Base-by-base conservation (phyloP, 345 rosid genomes). In the Populus euphratica region DNA sequence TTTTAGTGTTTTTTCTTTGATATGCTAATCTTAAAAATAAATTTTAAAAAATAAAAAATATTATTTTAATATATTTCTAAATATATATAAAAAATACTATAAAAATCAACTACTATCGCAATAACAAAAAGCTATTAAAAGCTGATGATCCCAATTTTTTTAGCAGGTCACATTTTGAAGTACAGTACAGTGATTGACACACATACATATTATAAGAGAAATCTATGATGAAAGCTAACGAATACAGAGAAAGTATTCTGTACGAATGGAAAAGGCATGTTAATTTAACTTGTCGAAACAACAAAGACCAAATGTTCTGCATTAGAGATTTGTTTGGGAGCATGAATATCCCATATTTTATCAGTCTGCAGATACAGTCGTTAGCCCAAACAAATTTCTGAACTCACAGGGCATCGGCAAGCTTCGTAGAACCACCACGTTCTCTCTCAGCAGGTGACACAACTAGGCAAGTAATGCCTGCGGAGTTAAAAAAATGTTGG, bases 391-490 rank as follows among this genome's bases (percentile, higher is more conserved):
- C 14, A 59, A 25, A 62, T 36, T 72, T 29, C 1, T 39, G 4
- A 59, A 76, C 93, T 86, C 85, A 91, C 94, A 93, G 85, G 79
- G 94, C 93, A 64, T 94, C 95, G 11, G 85, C 81, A 56, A 91
- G 76, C 80, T 93, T 94, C 25, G 88, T 76, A 0, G 95, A 86
- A 73, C 92, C 91, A 2, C 97, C 92, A 0, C 88, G 86, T 8
- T 89, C 94, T 62, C 94, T 81, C 84, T 91, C 95, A 6, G 86
- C 86, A 0, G 91, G 82, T 0, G 94, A 83, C 38, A 84, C 90
- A 54, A 94, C 94, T 75, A 94, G 76, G 80, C 97, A 92, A 12
- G 82, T 87, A 3, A 84, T 86, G 5, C 96, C 90, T 90, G 59
- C 74, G 31, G 25, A 4, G 9, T 29, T 8, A 25, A 6, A 63